These are phyloP conservation scores for Chloris gayana DNA, from an alignment of 176 grass and related monocot species.

Conservation along the genomic window DNA sequence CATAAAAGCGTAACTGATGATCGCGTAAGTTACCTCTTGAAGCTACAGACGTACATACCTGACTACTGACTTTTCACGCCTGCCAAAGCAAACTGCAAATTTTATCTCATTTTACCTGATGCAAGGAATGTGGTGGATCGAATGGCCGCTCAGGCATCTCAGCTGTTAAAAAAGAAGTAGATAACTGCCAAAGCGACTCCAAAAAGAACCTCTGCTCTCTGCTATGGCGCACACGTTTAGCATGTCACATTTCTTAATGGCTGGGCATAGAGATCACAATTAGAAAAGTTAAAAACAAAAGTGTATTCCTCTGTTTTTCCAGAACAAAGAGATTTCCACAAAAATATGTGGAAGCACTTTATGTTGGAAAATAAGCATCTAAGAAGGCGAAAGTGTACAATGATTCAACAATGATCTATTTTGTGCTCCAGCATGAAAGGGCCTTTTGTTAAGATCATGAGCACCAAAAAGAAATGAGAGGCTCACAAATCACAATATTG, in stretches of 20 bases:
- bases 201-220: constrained; percentile 16
- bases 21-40: constrained; percentile 1
- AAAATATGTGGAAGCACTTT: constrained; percentile 6
- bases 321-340: constrained; percentile 28
- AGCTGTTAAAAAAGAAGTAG: neutral
- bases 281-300: constrained; percentile 4
- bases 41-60: neutral
- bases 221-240: constrained; percentile 9
- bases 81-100: constrained; percentile 15
- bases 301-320: neutral
- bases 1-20: neutral
- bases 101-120: neutral
- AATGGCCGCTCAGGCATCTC: constrained; percentile 5
- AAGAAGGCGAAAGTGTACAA: constrained; percentile 13
- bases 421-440: constrained; percentile 18
- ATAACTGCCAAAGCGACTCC: constrained; percentile 21
- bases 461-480: neutral
- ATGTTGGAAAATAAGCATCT: constrained; percentile 12
- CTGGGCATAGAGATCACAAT: constrained; percentile 28
- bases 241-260: constrained; percentile 18
- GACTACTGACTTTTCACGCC: neutral
- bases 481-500: neutral
- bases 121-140: constrained; percentile 2
- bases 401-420: constrained; percentile 28
- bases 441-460: constrained; percentile 22